A percentile compares a stretch with the other conserved stretches of the same genome.
phyloP scores from a whole-genome alignment of 2,329 filamentous ascomycete genomes.

The Mycosphaerelloides madeirae region DNA sequence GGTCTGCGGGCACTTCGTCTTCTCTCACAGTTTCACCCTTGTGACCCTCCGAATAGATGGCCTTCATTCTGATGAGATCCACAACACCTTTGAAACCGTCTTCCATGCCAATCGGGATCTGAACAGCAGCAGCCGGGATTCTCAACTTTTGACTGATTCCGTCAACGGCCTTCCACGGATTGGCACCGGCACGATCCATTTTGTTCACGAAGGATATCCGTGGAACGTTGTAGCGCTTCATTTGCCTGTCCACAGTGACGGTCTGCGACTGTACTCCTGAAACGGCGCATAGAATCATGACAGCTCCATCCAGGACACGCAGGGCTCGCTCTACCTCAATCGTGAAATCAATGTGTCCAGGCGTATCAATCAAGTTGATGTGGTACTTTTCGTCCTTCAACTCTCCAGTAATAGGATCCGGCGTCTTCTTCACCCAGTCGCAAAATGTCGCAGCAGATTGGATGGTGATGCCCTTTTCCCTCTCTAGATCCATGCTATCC shows the following conservation, averaged over 20 bases:
- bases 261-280: conserved; percentile 97
- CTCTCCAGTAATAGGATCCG: conserved; percentile 49
- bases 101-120: conserved; percentile 89
- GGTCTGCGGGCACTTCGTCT: conserved; percentile 77
- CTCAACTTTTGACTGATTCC: conserved; percentile 97
- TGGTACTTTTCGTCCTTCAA: conserved; percentile 88
- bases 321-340: conserved; percentile 96
- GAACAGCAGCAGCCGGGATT: conserved; percentile 85
- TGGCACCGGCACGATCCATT: conserved; percentile 98
- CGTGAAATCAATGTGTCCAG: conserved; percentile 97
- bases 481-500: conserved; percentile 98
- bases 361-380: conserved; percentile 97
- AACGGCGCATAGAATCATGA: conserved; percentile 97
- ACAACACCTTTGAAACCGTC: conserved; percentile 90
- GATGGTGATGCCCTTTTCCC: conserved; percentile 98
- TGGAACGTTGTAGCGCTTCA: conserved; percentile 96
- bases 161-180: conserved; percentile 95
- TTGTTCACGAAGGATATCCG: conserved; percentile 97
- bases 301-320: conserved; percentile 89
- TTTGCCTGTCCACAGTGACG: conserved; percentile 96
- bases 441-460: conserved; percentile 97
- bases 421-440: conserved; percentile 79
- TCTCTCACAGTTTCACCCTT: conserved; percentile 70
- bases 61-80: conserved; percentile 86
- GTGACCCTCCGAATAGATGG: conserved; percentile 84